Evolutionary conservation across 805 yeast species (phyloP).

Genomic region (Lipomyces yamadae): DNA sequence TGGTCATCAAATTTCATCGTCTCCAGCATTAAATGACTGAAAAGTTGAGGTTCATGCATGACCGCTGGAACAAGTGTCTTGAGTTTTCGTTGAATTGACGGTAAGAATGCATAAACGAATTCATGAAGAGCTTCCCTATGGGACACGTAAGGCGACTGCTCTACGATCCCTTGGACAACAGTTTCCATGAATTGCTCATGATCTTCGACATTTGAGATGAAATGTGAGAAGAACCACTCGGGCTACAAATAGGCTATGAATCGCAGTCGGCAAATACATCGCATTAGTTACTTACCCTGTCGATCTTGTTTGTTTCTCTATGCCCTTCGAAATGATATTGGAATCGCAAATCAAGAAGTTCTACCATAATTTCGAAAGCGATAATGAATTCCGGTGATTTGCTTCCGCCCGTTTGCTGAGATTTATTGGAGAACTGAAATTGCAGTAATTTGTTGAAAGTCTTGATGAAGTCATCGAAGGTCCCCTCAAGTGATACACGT

Average conservation of each 20-base stretch:
- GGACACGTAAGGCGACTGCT: slow-evolving; percentile 23
- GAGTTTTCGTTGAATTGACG: slow-evolving; percentile 55
- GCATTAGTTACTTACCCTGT: slow-evolving; percentile 46
- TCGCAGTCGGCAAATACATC: not conserved
- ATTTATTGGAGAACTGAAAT: slow-evolving; percentile 29
- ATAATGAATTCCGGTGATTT: slow-evolving; percentile 18
- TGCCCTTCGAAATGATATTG: slow-evolving; percentile 63
- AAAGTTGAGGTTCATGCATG: slow-evolving; percentile 50
- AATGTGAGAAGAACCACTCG: slow-evolving; percentile 67
- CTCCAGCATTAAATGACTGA: slow-evolving; percentile 65
- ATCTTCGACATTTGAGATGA: slow-evolving; percentile 45
- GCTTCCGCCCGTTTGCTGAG: not conserved
- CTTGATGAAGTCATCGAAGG: slow-evolving; percentile 9
- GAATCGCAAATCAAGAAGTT: slow-evolving; percentile 57
- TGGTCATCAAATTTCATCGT: slow-evolving; percentile 61
- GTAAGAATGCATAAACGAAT: slow-evolving; percentile 55
- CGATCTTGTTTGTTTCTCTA: slow-evolving; percentile 63
- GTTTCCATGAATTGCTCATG: slow-evolving; percentile 41
- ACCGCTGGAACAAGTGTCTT: slow-evolving; percentile 41
- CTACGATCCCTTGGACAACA: slow-evolving; percentile 39
- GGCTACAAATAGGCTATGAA: slow-evolving; percentile 47
- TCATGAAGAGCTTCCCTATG: slow-evolving; percentile 47
- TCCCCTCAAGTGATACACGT: slow-evolving; percentile 3
- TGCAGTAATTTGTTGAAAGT: slow-evolving; percentile 20
- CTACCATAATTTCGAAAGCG: slow-evolving; percentile 53